Percentiles rank a stretch among this genome's conserved stretches.
phyloP scores from a whole-genome alignment of 306 rosid genomes.

The Quercus engelmannii region DNA sequence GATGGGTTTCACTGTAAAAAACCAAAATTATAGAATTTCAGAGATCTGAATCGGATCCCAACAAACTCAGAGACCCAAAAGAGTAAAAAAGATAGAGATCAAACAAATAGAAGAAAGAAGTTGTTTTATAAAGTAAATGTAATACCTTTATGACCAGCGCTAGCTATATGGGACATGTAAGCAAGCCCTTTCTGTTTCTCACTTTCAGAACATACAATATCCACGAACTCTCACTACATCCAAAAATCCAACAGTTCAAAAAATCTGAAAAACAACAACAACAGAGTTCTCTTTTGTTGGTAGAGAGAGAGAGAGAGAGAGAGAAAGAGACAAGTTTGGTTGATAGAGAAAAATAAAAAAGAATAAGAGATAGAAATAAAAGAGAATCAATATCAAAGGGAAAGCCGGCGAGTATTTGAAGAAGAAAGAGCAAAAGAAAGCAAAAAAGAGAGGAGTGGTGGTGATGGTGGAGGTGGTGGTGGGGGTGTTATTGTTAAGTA shows the following conservation, averaged over 20 bases:
- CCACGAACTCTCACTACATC: conserved; percentile 21
- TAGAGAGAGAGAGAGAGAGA: not conserved
- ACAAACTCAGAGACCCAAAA: conserved; percentile 4
- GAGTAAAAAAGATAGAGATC: not conserved
- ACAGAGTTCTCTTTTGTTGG: not conserved
- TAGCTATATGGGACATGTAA: not conserved
- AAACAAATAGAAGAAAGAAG: not conserved
- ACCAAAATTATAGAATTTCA: conserved; percentile 32
- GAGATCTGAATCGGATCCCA: conserved; percentile 68
- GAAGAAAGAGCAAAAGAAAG: not conserved
- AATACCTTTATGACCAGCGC: conserved; percentile 24
- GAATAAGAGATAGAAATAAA: not conserved
- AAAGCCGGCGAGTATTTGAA: not conserved
- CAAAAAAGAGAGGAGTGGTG: not conserved
- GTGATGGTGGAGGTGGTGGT: no score
- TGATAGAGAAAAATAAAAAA: not conserved
- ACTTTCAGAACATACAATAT: conserved; percentile 26
- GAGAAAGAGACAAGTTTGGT: not conserved
- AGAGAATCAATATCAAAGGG: not conserved
- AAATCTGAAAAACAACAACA: not conserved
- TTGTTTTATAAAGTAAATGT: not conserved
- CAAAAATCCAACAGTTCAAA: not conserved
- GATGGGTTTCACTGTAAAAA: conserved; percentile 26
- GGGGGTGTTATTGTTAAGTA: not conserved
- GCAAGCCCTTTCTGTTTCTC: conserved; percentile 9